A percentile compares a stretch with the other conserved stretches of the same genome.
These are phyloP conservation scores for Cyclocybe aegerita DNA, from an alignment of 768 basidiomycete species.

Conservation along the genomic window DNA sequence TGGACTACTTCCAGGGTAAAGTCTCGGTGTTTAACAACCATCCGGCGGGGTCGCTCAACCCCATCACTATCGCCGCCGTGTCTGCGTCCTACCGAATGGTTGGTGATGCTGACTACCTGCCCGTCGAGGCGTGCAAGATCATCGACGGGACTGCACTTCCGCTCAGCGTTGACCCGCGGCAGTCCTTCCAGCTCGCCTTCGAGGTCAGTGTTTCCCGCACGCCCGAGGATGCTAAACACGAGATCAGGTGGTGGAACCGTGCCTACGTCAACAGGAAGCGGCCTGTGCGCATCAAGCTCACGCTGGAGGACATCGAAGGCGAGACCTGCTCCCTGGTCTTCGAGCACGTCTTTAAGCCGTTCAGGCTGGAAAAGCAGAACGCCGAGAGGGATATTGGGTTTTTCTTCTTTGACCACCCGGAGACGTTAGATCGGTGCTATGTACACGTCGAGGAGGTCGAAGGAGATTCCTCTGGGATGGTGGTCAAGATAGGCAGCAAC, in stretches of 20 bases:
- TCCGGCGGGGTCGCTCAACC: conserved; percentile 26
- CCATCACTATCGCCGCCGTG: conserved; percentile 33
- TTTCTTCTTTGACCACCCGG: conserved; percentile 35
- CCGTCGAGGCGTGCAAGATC: conserved; percentile 26
- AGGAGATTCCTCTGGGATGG: conserved; percentile 3
- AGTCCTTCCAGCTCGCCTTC: conserved; percentile 30
- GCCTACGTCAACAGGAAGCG: conserved; percentile 31
- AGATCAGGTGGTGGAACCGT: conserved; percentile 31
- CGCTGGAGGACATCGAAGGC: conserved; percentile 35
- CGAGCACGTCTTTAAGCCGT: conserved; percentile 36
- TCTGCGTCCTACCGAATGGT: conserved; percentile 34
- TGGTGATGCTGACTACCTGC: conserved; percentile 31
- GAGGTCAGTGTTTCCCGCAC: conserved; percentile 29
- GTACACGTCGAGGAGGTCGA: conserved; percentile 23
- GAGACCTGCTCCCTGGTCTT: conserved; percentile 37
- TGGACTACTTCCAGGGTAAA: conserved; percentile 31
- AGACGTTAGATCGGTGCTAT: conserved; percentile 19
- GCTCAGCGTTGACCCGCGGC: conserved; percentile 35
- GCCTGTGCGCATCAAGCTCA: conserved; percentile 36
- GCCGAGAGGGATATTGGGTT: conserved; percentile 26
- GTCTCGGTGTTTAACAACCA: conserved; percentile 39
- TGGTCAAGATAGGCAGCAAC: conserved; percentile 23
- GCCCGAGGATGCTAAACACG: conserved; percentile 29
- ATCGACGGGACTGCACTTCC: conserved; percentile 26
- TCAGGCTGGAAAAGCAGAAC: conserved; percentile 20